Conservation (phyloP, 2,329 filamentous ascomycete species). For the Teratosphaeria gauchensis region DNA sequence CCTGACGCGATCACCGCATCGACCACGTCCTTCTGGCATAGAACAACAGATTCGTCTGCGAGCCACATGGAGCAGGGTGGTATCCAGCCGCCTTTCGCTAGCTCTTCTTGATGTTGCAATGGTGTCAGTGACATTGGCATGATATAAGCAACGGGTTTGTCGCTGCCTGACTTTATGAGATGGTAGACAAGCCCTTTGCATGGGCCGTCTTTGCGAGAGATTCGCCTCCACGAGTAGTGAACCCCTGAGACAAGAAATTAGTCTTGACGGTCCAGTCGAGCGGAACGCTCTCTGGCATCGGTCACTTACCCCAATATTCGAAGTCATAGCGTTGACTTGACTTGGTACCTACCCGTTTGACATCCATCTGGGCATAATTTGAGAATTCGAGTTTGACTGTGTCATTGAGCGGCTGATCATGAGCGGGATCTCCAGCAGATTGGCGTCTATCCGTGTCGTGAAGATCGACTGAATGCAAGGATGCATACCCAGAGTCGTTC, state of each 20-base stretch:
- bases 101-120: slow-evolving; percentile 61
- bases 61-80: slow-evolving; percentile 88
- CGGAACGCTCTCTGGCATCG: background rate
- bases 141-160: slow-evolving; percentile 68
- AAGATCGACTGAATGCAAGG: slow-evolving; percentile 31
- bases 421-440: slow-evolving; percentile 24
- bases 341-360: slow-evolving; percentile 59
- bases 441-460: slow-evolving; percentile 29
- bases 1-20: slow-evolving; percentile 89
- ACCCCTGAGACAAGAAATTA: slow-evolving; percentile 34
- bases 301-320: slow-evolving; percentile 64
- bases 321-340: slow-evolving; percentile 74
- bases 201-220: slow-evolving; percentile 56
- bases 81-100: slow-evolving; percentile 75
- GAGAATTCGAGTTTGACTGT: slow-evolving; percentile 87
- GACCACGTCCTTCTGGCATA: slow-evolving; percentile 66
- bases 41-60: slow-evolving; percentile 60
- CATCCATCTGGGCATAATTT: slow-evolving; percentile 88
- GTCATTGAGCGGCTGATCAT: slow-evolving; percentile 46
- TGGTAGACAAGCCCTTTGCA: slow-evolving; percentile 65
- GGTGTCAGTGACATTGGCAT: slow-evolving; percentile 68
- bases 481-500: slow-evolving; percentile 51
- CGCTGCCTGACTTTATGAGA: slow-evolving; percentile 58
- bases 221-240: slow-evolving; percentile 73
- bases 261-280: background rate